These are phyloP conservation scores for Aspergillus thermomutatus DNA, from an alignment of 2,329 filamentous ascomycete species.

Conservation along the genomic window DNA sequence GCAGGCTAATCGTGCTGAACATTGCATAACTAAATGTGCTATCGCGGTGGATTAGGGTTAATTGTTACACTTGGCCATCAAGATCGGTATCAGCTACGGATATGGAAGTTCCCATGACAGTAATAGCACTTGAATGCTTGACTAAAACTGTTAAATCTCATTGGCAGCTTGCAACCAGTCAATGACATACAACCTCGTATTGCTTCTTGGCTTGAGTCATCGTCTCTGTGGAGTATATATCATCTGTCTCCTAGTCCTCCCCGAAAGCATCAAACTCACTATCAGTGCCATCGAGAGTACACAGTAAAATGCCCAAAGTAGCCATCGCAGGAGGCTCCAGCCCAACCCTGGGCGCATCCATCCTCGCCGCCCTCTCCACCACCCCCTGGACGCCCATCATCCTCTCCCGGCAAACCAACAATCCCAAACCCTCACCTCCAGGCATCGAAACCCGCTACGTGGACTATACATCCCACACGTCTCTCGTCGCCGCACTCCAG, in stretches of 20 bases:
- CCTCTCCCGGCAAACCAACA: slow-evolving; percentile 20
- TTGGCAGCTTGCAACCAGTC: neutral
- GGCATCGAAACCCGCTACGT: slow-evolving; percentile 22
- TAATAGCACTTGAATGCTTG: neutral
- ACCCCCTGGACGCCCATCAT: slow-evolving; percentile 26
- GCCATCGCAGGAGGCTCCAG: neutral
- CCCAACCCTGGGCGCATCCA: slow-evolving; percentile 11
- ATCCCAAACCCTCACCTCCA: neutral
- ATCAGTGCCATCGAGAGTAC: neutral
- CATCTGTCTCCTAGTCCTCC: neutral
- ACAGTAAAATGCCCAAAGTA: neutral
- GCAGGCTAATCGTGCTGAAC: too few species aligned
- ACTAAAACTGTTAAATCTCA: neutral
- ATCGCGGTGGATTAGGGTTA: neutral
- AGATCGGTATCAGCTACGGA: neutral
- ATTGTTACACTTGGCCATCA: neutral
- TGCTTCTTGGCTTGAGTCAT: neutral
- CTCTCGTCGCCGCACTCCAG: slow-evolving; percentile 15
- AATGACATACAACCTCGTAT: neutral
- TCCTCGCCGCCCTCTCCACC: slow-evolving; percentile 14
- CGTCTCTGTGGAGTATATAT: neutral
- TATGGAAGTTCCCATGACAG: neutral
- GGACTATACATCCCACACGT: slow-evolving; percentile 20
- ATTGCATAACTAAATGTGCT: too few species aligned
- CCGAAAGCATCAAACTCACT: too few species aligned